Evolutionary conservation across 1,284 basidiomycete genomes (phyloP).

Genomic region (Gymnopus androsaceus): DNA sequence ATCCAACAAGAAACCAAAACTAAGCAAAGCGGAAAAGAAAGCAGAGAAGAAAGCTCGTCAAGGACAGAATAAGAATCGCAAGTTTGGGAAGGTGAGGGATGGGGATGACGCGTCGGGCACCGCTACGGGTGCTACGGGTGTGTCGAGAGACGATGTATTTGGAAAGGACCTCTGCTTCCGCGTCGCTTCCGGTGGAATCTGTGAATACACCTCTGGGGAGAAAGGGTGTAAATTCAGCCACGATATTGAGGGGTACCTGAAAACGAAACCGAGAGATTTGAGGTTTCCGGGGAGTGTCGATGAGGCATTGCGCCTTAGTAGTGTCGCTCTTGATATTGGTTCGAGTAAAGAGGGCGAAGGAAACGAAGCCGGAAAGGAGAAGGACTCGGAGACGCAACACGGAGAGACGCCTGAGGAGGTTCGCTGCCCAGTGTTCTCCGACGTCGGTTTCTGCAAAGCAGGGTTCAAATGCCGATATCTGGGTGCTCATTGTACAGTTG

Average conservation of each 20-base stretch:
- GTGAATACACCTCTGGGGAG: slow-evolving; percentile 67
- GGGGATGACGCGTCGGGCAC: too few relatives aligned
- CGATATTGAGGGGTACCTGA: slow-evolving; percentile 76
- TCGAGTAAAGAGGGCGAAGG: too few relatives aligned
- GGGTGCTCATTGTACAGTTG: slow-evolving; percentile 62
- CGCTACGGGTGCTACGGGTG: too few relatives aligned
- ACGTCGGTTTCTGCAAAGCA: slow-evolving; percentile 78
- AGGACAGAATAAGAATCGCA: slow-evolving; percentile 78
- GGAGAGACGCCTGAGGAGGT: slow-evolving; percentile 29
- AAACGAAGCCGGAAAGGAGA: too few relatives aligned
- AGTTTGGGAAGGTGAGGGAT: slow-evolving; percentile 72
- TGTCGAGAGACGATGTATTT: too few relatives aligned
- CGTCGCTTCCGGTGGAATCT: slow-evolving; percentile 59
- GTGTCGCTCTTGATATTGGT: too few relatives aligned
- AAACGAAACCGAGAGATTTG: slow-evolving; percentile 76
- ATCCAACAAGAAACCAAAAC: slow-evolving; percentile 34
- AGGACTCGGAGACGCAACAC: slow-evolving; percentile 37
- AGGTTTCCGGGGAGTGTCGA: slow-evolving; percentile 56
- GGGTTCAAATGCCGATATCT: slow-evolving; percentile 93
- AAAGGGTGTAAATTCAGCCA: slow-evolving; percentile 81
- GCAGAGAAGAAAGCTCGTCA: slow-evolving; percentile 55
- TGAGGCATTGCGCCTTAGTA: slow-evolving; percentile 24
- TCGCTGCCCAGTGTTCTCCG: slow-evolving; percentile 73
- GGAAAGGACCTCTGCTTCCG: background rate
- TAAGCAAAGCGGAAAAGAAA: slow-evolving; percentile 41